Percentiles rank a stretch among this genome's conserved stretches.
Conservation (phyloP, 2,329 filamentous ascomycete genomes). For the Ascosphaera pollenicola region DNA sequence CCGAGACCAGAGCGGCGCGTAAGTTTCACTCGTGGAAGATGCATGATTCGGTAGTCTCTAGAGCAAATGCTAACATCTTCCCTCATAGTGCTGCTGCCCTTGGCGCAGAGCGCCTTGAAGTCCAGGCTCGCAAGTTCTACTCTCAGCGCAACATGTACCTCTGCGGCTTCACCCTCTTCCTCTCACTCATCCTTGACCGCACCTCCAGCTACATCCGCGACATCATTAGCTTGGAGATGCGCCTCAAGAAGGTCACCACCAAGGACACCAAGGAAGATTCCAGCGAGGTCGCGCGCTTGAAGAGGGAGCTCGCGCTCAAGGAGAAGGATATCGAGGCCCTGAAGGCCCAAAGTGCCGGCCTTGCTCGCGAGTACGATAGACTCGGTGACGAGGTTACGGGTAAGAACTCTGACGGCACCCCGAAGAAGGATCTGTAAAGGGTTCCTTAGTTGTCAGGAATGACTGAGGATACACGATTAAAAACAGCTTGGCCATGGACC, state of each 20-base stretch:
- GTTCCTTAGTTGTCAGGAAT: too few species aligned
- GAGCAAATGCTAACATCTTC: too few species aligned
- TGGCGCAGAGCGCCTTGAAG: constrained; percentile 89
- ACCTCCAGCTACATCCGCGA: constrained; percentile 97
- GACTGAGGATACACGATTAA: too few species aligned
- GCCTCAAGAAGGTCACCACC: constrained; percentile 45
- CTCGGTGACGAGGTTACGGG: constrained; percentile 63
- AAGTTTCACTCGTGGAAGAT: too few species aligned
- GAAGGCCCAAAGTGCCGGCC: constrained; percentile 76
- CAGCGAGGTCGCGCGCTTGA: constrained; percentile 56
- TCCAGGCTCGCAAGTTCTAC: constrained; percentile 99
- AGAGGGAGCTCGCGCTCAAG: constrained; percentile 46
- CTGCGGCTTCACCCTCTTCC: constrained; percentile 96
- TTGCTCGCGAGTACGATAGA: constrained; percentile 67
- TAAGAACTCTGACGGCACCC: constrained; percentile 18
- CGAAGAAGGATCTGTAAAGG: constrained; percentile 33
- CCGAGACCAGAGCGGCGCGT: too few species aligned
- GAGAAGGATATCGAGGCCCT: constrained; percentile 66
- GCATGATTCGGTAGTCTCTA: too few species aligned
- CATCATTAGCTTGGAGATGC: constrained; percentile 76
- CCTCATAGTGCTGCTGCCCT: constrained; percentile 47
- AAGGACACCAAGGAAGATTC: constrained; percentile 52
- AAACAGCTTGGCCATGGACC: too few species aligned
- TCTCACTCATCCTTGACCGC: constrained; percentile 91
- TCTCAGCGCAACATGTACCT: constrained; percentile 99